Conservation (phyloP, 768 basidiomycete species). For the Rhodotorula paludigena region DNA sequence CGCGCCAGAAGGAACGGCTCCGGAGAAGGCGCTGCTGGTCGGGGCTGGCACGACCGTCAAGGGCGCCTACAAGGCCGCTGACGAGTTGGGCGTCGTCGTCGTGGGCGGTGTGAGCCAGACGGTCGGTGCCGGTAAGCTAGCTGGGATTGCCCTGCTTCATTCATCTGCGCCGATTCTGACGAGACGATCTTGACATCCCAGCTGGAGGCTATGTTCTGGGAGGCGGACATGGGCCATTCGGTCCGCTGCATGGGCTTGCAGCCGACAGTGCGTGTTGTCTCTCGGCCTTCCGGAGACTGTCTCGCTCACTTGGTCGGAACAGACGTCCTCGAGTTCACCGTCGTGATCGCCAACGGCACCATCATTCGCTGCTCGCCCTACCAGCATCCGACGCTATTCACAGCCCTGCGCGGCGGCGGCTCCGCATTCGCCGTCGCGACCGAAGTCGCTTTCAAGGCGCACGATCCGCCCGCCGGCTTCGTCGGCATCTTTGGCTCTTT, state of each 20-base stretch:
- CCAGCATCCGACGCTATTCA: conserved; percentile 17
- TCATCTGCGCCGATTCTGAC: background rate
- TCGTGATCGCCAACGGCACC: conserved; percentile 4
- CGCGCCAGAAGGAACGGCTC: background rate
- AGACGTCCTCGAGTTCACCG: conserved; percentile 29
- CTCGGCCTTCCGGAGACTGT: background rate
- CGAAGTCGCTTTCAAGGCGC: conserved; percentile 1
- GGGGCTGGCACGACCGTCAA: conserved; percentile 4
- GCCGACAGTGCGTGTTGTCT: conserved; percentile 9
- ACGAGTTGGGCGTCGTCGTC: conserved; percentile 14
- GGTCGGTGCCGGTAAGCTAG: conserved; percentile 7
- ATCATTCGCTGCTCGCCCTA: conserved; percentile 3
- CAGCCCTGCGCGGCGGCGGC: conserved; percentile 23
- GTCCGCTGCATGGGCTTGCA: conserved; percentile 3
- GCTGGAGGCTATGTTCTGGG: conserved; percentile 8
- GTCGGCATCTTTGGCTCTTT: conserved; percentile 23
- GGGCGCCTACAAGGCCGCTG: conserved; percentile 15
- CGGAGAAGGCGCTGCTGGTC: background rate
- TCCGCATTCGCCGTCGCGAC: conserved; percentile 13
- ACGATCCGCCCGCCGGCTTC: conserved; percentile 9
- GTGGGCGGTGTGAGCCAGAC: conserved; percentile 8
- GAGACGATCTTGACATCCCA: background rate
- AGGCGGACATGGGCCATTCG: conserved; percentile 18
- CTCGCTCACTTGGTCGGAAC: background rate
- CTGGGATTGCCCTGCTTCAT: background rate